Base-by-base conservation (phyloP, 805 yeast genomes). In the Zygosaccharomyces lentus region DNA sequence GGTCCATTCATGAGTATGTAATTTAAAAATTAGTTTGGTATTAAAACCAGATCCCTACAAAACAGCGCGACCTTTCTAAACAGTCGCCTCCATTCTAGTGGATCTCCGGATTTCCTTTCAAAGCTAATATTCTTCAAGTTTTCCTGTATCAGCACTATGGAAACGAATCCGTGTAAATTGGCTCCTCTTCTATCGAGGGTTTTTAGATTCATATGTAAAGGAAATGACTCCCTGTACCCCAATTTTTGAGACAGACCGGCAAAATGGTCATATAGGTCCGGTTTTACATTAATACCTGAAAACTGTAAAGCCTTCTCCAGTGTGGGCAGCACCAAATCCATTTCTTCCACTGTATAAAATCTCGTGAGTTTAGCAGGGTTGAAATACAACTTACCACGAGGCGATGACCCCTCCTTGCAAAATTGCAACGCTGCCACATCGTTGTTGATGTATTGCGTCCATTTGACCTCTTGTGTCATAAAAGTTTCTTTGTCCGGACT, bases 71-170 rank as follows among this genome's bases (percentile, higher is more conserved):
- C 70, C 38, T 72, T 71, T 56, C 80, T 80, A 65, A 84, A 83
- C 15, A 83, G 65, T 12, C 80, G 65, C 62, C 89, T 71, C 89
- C 89, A 83, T 59, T 83, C 89, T 34, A 83, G 58, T 0, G 89
- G 88, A 63, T 83, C 88, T 0, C 85, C 87, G 29, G 73, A 72
- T 2, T 73, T 67, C 52, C 78, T 78, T 30, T 74, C 62, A 54
- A 83, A 81, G 43, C 75, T 78, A 0, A 83, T 70, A 42, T 73
- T 75, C 47, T 76, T 72, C 43, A 74, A 66, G 9, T 62, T 58
- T 24, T 68, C 67, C 26, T 68, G 72, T 0, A 75, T 57, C 30
- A 64, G 61, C 2, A 68, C 58, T 9, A 80, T 69, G 23, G 66
- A 68, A 39, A 80, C 71, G 17, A 65, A 61, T 0, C 86, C 85